Evolutionary conservation across 441 rosid species (phyloP), one percentile per base, ranked within the genome.

Genomic region (Euphorbia schlechtendalii): DNA sequence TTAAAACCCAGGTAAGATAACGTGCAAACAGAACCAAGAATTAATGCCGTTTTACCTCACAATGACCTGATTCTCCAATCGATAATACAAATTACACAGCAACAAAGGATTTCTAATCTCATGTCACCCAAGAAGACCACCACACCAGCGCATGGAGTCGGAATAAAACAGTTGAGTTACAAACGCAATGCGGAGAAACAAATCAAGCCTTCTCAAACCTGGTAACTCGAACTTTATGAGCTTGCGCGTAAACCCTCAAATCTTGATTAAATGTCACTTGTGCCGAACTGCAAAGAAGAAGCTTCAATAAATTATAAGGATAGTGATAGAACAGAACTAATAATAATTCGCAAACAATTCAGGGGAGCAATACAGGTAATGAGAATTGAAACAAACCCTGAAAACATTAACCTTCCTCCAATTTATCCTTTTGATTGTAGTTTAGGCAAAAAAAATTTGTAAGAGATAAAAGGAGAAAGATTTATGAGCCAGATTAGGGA

Each of bases 261-360:
- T 73, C 79, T 68, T 56, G 54, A 65, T 65, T 57, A 52, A 76
- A 71, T 65, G 60, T 72, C 73, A 73, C 71, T 77, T 67, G n/a
- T n/a, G n/a, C n/a, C n/a, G n/a, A 65, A 74, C 76, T 71, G 75
- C 77, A 70, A 65, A 72, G 61, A 69, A 73, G 65, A 77, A 72
- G 64, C 21, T 63, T 53, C 34, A 71, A 54, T 24, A 54, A 41
- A 60, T 34, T 17, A 51, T 36, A 59, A 18, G 28, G 21, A 34
- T n/a, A n/a, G n/a, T n/a, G n/a, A n/a, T n/a, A n/a, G 22, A 59
- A 30, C 22, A 40, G n/a, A 69, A 72, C 63, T 52, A 66, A 74
- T 28, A 61, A 65, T 67, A 63, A 64, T 66, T 64, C n/a, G 64
- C 72, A 72, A 65, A 82, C 41, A 70, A 78, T 79, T 77, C 70